phyloP scores from a whole-genome alignment of 139 green algal species.

The Tetraselmis striata region DNA sequence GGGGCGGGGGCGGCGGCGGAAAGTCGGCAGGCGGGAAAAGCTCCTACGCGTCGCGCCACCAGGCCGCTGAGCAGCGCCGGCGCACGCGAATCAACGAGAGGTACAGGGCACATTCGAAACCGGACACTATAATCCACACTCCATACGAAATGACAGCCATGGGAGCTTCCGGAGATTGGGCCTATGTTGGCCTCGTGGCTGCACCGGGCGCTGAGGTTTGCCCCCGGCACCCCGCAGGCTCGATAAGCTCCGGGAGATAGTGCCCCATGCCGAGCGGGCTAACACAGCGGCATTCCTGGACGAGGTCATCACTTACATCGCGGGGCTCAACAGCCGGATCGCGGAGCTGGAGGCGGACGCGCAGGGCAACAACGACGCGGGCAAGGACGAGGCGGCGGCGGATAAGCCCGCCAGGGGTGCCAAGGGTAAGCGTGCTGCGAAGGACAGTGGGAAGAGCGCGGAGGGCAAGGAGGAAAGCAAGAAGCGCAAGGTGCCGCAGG shows the following conservation, averaged over 20 bases:
- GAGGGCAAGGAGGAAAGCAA: too few relatives aligned
- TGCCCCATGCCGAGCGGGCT: slow-evolving; percentile 71
- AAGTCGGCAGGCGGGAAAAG: not conserved
- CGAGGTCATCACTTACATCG: slow-evolving; percentile 71
- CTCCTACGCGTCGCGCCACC: slow-evolving; percentile 46
- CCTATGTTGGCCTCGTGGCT: too few relatives aligned
- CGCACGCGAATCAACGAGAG: slow-evolving; percentile 68
- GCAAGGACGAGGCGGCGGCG: too few relatives aligned
- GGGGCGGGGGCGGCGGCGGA: not conserved
- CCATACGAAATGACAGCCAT: too few relatives aligned
- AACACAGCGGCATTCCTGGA: slow-evolving; percentile 81
- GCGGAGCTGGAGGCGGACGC: slow-evolving; percentile 24
- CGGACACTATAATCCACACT: too few relatives aligned
- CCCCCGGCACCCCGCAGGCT: too few relatives aligned
- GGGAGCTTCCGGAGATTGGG: too few relatives aligned
- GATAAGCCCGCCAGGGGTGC: too few relatives aligned
- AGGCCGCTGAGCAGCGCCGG: slow-evolving; percentile 62
- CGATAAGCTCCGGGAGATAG: slow-evolving; percentile 58
- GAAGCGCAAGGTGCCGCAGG: too few relatives aligned
- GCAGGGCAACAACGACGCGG: not conserved
- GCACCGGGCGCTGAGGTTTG: too few relatives aligned
- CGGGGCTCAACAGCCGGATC: slow-evolving; percentile 35
- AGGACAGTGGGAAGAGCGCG: too few relatives aligned
- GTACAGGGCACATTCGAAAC: slow-evolving; percentile 27
- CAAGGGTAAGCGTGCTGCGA: too few relatives aligned